Evolutionary conservation across 352 stramenopile species (phyloP), one percentile per base, ranked within the genome.

Genomic region (Phytophthora gonapodyides): DNA sequence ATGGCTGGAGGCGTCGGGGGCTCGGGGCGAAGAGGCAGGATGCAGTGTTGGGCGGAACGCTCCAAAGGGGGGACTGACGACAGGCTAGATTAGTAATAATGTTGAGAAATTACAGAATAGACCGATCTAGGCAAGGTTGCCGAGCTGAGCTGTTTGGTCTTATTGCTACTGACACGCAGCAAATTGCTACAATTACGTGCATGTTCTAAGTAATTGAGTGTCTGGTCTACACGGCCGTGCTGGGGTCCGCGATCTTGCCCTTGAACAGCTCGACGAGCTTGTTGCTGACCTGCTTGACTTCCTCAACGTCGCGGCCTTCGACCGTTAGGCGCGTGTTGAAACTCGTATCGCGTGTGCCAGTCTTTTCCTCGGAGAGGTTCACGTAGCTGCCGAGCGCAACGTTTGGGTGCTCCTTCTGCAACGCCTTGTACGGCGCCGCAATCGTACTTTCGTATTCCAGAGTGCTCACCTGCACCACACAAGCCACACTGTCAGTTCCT

Each of bases 331-430:
- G 70, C 21, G 79, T 88, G 71, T 85, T 91, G 57, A 85, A 89
- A 13, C 68, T 78, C 27, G 68, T 63, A 54, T 91, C 80, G 16
- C 67, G 67, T 19, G 61, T 50, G 36, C 78, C 75, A 1, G 64
- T 81, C 37, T 87, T 80, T 33, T 88, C 69, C 31, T 81, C 63
- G 15, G 79, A 80, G 42, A 89, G 58, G 58, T 93, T 94, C 52
- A 93, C 56, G 57, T 94, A 94, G 76, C 85, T 94, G 27, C 83
- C 85, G 24, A 92, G 84, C 11, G 71, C 69, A 36, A 91, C 79
- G 51, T 69, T 64, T 34, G 83, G 78, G 46, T 88, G 67, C 16
- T 75, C 48, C 17, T 89, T 89, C 57, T 89, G 79, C 43, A 92
- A 49, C 11, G 66, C 65, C 37, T 78, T 84, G 41, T 91, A 71